A percentile compares a stretch with the other conserved stretches of the same genome.
Evolutionary conservation across 192 early-diverging fungal genomes (phyloP).

Genomic region (Backusella circina): DNA sequence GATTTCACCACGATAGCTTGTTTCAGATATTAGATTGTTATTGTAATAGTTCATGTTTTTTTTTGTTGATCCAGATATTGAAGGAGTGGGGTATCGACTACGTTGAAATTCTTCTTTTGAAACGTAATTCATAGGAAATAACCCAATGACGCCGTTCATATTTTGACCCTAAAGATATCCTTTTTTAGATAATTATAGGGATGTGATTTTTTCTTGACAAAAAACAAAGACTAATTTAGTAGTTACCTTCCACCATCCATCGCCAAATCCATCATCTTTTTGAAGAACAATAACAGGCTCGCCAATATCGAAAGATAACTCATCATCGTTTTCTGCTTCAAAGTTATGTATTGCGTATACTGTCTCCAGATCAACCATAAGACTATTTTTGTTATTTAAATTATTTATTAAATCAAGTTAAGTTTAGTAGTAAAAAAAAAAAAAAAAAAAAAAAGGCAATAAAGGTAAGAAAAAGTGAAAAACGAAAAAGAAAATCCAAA

Average conservation of each 20-base stretch:
- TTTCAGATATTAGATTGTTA: background rate
- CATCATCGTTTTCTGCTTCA: conserved; percentile 64
- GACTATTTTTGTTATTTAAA: no score
- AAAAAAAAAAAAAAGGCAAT: background rate
- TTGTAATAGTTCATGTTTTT: background rate
- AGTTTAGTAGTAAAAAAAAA: no score
- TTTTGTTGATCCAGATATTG: background rate
- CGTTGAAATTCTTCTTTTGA: conserved; percentile 24
- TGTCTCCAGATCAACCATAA: conserved; percentile 36
- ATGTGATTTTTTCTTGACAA: background rate
- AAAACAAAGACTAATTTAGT: background rate
- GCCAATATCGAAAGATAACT: conserved; percentile 59
- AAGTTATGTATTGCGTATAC: conserved; percentile 57
- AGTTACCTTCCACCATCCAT: conserved; percentile 78
- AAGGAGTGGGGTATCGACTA: background rate
- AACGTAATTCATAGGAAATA: conserved; percentile 71
- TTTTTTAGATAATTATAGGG: background rate
- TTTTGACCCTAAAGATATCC: conserved; percentile 54
- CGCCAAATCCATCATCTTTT: conserved; percentile 68
- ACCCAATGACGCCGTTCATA: conserved; percentile 55
- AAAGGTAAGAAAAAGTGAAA: background rate
- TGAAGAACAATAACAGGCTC: conserved; percentile 70
- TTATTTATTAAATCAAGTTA: no score
- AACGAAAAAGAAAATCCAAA: background rate
- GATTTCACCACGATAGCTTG: background rate